Percentiles rank a stretch among this genome's conserved stretches.
Evolutionary conservation across 768 basidiomycete genomes (phyloP).

Genomic region (Calocera viscosa): DNA sequence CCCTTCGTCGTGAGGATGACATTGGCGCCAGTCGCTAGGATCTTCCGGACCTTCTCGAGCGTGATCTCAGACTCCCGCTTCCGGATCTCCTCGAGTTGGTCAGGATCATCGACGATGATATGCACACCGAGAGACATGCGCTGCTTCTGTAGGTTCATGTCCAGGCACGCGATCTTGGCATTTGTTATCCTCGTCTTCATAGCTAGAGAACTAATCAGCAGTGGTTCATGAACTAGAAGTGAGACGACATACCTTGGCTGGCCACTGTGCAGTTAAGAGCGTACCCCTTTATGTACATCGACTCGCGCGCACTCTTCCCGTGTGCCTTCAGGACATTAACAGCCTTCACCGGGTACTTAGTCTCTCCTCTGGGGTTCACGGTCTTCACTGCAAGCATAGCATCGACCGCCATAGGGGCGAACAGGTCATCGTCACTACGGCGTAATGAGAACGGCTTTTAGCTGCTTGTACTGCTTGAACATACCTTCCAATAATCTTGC

Average conservation of each 20-base stretch:
- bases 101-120: conserved; percentile 90
- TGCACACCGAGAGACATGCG: conserved; percentile 98
- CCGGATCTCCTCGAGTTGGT: conserved; percentile 91
- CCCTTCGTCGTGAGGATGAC: conserved; percentile 96
- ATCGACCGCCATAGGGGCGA: conserved; percentile 97
- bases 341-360: conserved; percentile 98
- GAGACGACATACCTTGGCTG: conserved; percentile 65
- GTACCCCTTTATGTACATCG: conserved; percentile 88
- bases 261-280: conserved; percentile 97
- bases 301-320: conserved; percentile 89
- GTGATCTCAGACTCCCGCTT: conserved; percentile 92
- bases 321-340: conserved; percentile 98
- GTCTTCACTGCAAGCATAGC: conserved; percentile 97
- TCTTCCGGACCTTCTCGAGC: conserved; percentile 88
- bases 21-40: conserved; percentile 89
- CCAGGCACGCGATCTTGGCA: conserved; percentile 96
- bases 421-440: conserved; percentile 85
- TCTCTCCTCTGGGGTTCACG: conserved; percentile 83
- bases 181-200: conserved; percentile 92
- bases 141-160: conserved; percentile 92
- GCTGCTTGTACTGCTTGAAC: conserved; percentile 26
- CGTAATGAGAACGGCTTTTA: conserved; percentile 9
- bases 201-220: conserved; percentile 36
- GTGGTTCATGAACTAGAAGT: not conserved
- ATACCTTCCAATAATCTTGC: conserved; percentile 94